Evolutionary conservation across 2,329 filamentous ascomycete genomes (phyloP), one percentile per base, ranked within the genome.

Genomic region (Diaporthe velutina): DNA sequence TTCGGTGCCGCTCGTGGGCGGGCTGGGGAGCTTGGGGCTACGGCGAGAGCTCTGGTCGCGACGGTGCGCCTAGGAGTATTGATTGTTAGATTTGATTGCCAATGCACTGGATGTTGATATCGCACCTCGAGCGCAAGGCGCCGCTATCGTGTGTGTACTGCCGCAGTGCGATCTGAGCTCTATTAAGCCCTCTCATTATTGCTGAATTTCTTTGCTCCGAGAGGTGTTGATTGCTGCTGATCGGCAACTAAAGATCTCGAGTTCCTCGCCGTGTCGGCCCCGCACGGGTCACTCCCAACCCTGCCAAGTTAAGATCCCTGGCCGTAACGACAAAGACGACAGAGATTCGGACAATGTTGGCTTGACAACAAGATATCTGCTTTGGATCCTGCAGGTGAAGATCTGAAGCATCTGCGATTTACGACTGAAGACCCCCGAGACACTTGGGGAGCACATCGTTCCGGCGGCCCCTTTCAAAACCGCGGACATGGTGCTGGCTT

Each of bases 161-260:
- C 33, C 60, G 60, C 60, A 76, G 61, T 40, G 73, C 74, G 6
- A 25, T 38, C 4, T 74, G 74, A 30, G 72, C 68, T 64, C 67
- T 67, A 30, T 70, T 74, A 8, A 76, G 55, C 35, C 72, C 72
- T 58, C 48, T 72, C 74, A 76, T 76, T n/a, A 38, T 70, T 30
- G 50, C 61, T 67, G 22, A 19, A 30, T 40, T 52, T 45, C n/a
- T 35, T 52, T 45, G 42, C 7, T 35, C 4, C 35, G 38, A 10
- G 12, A 25, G 42, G 12, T 54, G 28, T 8, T 52, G 33, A 42
- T 54, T 54, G 28, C 5, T 52, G 33, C 42, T 54, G 54, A 10
- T 38, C 12, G 35, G 45, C 70, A 54, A 25, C 13, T 12, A 8
- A 33, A 72, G 57, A 38, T 54, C n/a, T 42, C 7, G 13, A 55